Conservation (phyloP, 2,329 filamentous ascomycete species). For the Pleurostoma richardsiae region DNA sequence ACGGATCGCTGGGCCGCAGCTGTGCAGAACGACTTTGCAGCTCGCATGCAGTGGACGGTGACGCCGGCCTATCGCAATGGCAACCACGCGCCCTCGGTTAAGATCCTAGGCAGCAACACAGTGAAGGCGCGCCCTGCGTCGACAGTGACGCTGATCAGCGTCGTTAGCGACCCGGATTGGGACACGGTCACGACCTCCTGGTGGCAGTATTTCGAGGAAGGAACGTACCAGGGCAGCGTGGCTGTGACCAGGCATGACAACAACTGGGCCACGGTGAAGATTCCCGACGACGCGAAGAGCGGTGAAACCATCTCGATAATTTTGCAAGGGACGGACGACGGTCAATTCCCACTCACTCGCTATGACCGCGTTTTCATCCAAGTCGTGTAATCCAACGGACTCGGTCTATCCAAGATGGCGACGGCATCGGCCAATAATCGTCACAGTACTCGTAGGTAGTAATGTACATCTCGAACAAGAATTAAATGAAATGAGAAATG, state of each 20-base stretch:
- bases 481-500: no score
- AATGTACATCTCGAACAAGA: no score
- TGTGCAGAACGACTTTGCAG: slow-evolving; percentile 2
- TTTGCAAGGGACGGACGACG: neutral
- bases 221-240: neutral
- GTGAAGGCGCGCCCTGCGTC: neutral
- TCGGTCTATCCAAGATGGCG: no score
- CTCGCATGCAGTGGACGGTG: slow-evolving; percentile 1
- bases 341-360: slow-evolving; percentile 1
- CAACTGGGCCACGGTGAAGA: neutral
- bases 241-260: neutral
- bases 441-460: no score
- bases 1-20: neutral
- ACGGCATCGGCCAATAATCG: no score
- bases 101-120: no score
- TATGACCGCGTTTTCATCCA: neutral
- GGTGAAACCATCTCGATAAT: slow-evolving; percentile 3
- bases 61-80: neutral
- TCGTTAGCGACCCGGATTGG: neutral
- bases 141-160: neutral
- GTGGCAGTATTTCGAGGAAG: slow-evolving; percentile 2
- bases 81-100: neutral
- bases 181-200: neutral
- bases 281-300: neutral
- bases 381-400: no score